Evolutionary conservation across 148 eudicot genomes (phyloP).

Genomic region (Pharnaceum exiguum): DNA sequence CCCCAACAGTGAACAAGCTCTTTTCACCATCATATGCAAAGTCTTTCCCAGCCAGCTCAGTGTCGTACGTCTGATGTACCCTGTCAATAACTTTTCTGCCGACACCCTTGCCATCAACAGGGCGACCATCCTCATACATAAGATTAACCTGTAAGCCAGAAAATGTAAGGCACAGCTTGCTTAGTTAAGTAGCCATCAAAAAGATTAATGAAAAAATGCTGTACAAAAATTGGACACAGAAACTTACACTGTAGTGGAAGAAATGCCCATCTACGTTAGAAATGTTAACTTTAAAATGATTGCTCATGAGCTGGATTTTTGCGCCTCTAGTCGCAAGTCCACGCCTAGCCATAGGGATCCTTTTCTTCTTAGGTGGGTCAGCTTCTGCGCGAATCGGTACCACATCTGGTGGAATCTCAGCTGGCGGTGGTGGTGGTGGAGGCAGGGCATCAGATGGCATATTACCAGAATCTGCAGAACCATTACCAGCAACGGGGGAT

Average conservation of each 20-base stretch:
- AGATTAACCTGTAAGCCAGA: conserved; percentile 58
- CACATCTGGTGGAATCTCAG: conserved; percentile 48
- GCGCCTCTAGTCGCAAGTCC: conserved; percentile 69
- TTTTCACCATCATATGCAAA: conserved; percentile 96
- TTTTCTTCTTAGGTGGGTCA: conserved; percentile 49
- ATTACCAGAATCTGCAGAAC: conserved; percentile 35
- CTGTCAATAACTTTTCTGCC: conserved; percentile 75
- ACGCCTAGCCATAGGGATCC: conserved; percentile 64
- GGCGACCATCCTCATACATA: conserved; percentile 83
- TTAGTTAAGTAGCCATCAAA: not conserved
- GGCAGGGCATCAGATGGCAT: conserved; percentile 54
- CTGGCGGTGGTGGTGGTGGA: conserved; percentile 59
- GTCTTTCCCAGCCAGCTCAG: conserved; percentile 76
- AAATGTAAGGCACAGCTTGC: not conserved
- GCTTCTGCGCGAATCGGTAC: conserved; percentile 42
- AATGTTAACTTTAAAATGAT: conserved; percentile 84
- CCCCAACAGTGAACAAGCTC: conserved; percentile 87
- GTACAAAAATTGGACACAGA: not conserved
- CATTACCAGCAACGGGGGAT: conserved; percentile 23
- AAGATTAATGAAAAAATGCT: not conserved
- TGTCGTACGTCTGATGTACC: conserved; percentile 67
- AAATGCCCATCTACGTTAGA: conserved; percentile 65
- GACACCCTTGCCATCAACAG: conserved; percentile 79
- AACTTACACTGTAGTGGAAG: conserved; percentile 82
- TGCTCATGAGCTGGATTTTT: conserved; percentile 57